A percentile compares a stretch with the other conserved stretches of the same genome.
Evolutionary conservation across 176 grass and related monocot genomes (phyloP).

Genomic region (Alopecurus myosuroides): DNA sequence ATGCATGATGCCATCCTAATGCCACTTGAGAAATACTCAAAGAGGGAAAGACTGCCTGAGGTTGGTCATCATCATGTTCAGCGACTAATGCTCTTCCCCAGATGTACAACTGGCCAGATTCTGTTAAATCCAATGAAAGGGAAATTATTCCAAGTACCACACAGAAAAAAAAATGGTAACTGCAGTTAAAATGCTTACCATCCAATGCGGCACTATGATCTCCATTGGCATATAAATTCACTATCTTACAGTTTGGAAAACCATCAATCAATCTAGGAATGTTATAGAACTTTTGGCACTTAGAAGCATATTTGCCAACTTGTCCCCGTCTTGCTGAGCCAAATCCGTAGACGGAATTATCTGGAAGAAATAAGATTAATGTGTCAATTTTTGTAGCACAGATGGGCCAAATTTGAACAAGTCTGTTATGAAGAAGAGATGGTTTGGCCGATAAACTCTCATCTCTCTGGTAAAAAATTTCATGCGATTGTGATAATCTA

Average conservation of each 20-base stretch:
- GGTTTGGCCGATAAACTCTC: neutral
- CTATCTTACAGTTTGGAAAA: conserved; percentile 53
- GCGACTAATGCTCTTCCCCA: conserved; percentile 81
- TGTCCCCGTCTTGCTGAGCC: conserved; percentile 77
- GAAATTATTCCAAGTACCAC: conserved; percentile 12
- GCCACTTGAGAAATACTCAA: conserved; percentile 66
- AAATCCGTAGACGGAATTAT: conserved; percentile 72
- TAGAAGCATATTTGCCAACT: conserved; percentile 52
- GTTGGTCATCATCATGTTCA: conserved; percentile 43
- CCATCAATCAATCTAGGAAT: conserved; percentile 64
- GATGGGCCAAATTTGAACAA: neutral
- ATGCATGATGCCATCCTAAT: conserved; percentile 92
- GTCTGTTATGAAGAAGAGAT: neutral
- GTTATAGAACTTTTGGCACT: conserved; percentile 45
- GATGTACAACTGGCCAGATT: conserved; percentile 68
- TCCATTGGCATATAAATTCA: conserved; percentile 75
- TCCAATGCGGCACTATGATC: conserved; percentile 93
- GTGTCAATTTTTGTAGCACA: neutral
- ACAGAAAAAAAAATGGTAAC: conserved; percentile 9
- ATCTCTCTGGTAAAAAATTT: neutral
- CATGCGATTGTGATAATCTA: neutral
- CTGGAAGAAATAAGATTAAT: conserved; percentile 35
- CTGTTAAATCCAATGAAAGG: conserved; percentile 18
- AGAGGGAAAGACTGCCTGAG: conserved; percentile 34
- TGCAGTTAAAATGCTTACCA: conserved; percentile 39